Evolutionary conservation across 345 rosid genomes (phyloP), one percentile per base, ranked within the genome.

Genomic region (Populus euphratica): DNA sequence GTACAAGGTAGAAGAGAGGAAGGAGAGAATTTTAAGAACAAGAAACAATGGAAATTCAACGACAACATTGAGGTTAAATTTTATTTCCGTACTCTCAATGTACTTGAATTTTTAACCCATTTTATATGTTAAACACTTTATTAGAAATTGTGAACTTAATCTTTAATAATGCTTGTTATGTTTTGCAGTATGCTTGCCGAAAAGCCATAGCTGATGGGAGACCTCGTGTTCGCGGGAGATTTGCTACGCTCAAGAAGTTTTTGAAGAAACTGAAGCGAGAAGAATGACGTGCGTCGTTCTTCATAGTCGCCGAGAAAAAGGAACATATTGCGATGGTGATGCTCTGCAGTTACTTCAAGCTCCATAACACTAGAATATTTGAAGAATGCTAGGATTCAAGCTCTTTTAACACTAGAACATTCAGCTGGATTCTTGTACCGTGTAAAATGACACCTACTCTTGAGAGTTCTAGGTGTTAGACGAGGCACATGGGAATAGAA

Each of bases 201-300:
- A 91, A 94, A 88, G 88, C 96, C 83, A 86, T 94, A 68, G 97
- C 98, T 11, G 97, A 92, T 76, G 75, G 97, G 61, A 85, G 97
- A 68, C 93, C 92, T 73, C 88, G 98, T 68, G 89, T 92, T 25
- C 90, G 97, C 0, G 96, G 98, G 31, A 83, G 98, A 82, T 94
- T 94, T 78, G 98, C 96, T 0, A 86, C 91, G 83, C 91, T 91
- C 83, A 87, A 56, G 92, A 90, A 72, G 69, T 80, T 4, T 77
- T 85, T 73, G 94, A 89, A 72, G 93, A 90, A 73, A 81, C 78
- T 31, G 72, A 52, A 64, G 75, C 64, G 84, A 80, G 76, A 88
- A 85, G 70, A 86, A 76, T 31, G 78, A 33, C 36, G 36, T 4
- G 76, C 25, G 78, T 68, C 76, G 35, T 73, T 85, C 78, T 77